A percentile compares a stretch with the other conserved stretches of the same genome.
phyloP scores from a whole-genome alignment of 805 yeast genomes.

The Komagataella pastoris region DNA sequence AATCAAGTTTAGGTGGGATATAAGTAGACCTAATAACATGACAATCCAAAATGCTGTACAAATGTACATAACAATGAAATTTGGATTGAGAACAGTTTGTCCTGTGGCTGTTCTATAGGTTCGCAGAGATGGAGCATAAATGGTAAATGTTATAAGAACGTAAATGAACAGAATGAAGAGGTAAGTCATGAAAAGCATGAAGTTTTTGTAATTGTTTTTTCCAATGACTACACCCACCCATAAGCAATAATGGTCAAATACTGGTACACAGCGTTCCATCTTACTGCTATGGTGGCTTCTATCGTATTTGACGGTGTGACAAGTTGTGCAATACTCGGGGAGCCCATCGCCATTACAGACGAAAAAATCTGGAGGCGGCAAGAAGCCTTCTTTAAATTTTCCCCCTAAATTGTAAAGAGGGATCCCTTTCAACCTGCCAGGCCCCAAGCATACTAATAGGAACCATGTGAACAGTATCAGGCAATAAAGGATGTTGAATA shows the following conservation, averaged over 20 bases:
- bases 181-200: constrained; percentile 36
- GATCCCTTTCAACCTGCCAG: constrained; percentile 32
- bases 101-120: constrained; percentile 12
- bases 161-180: constrained; percentile 23
- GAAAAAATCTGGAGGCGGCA: constrained; percentile 43
- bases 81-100: constrained; percentile 23
- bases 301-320: constrained; percentile 51
- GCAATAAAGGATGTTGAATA: constrained; percentile 14
- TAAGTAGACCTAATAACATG: constrained; percentile 25
- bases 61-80: constrained; percentile 33
- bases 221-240: constrained; percentile 73
- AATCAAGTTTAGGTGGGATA: constrained; percentile 31
- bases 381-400: constrained; percentile 6
- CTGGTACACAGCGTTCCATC: constrained; percentile 43
- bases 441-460: constrained; percentile 33
- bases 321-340: constrained; percentile 63
- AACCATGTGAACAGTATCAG: constrained; percentile 27
- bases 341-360: constrained; percentile 60
- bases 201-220: constrained; percentile 43
- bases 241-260: constrained; percentile 75
- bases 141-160: constrained; percentile 23
- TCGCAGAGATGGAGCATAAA: constrained; percentile 16
- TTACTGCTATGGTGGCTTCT: constrained; percentile 61
- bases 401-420: constrained; percentile 20
- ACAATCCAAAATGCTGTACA: constrained; percentile 29